phyloP scores from a whole-genome alignment of 257 asterid species.

The Solanum verrucosum region DNA sequence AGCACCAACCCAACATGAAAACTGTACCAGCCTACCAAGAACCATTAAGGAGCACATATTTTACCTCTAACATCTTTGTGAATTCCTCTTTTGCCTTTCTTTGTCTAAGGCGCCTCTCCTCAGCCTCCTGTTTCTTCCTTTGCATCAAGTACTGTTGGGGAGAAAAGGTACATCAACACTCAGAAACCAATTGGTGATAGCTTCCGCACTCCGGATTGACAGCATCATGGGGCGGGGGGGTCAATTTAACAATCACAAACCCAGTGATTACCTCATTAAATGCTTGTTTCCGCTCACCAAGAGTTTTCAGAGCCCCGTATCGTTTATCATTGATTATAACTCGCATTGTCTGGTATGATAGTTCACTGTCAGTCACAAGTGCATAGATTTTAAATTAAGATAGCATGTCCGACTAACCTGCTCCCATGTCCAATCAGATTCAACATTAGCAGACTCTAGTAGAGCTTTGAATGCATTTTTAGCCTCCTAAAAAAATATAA shows the following conservation, averaged over 20 bases:
- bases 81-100: constrained; percentile 93
- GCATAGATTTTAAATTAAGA: not conserved
- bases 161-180: not conserved
- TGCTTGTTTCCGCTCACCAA: constrained; percentile 97
- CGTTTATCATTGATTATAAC: constrained; percentile 85
- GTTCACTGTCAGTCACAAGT: not conserved
- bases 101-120: constrained; percentile 87
- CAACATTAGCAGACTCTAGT: constrained; percentile 81
- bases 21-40: not conserved
- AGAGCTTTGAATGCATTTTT: constrained; percentile 85
- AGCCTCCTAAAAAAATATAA: constrained; percentile 59
- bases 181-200: not conserved
- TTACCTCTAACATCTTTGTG: constrained; percentile 93
- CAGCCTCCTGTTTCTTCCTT: constrained; percentile 91
- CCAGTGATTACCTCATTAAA: constrained; percentile 71
- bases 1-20: not conserved
- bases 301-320: constrained; percentile 87
- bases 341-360: constrained; percentile 74
- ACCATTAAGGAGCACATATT: constrained; percentile 9
- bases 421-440: constrained; percentile 95
- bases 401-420: constrained; percentile 46
- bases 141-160: constrained; percentile 81
- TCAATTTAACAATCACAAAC: not conserved
- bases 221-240: not conserved
- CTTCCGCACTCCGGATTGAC: not conserved